Conservation (phyloP, 805 yeast species). For the Lachancea nothofagi region DNA sequence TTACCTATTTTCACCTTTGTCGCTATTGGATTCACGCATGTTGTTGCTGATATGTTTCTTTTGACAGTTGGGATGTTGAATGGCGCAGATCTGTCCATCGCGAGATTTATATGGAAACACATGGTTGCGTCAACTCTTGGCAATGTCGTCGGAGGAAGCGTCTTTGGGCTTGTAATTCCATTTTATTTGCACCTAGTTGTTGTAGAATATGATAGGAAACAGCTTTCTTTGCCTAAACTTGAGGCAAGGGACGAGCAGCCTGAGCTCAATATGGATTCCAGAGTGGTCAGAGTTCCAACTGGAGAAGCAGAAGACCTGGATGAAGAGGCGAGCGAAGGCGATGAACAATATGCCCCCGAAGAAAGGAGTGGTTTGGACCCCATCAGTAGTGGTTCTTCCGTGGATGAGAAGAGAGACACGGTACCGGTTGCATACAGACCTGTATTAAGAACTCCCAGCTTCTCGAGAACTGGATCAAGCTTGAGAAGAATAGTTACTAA, state of each 20-base stretch:
- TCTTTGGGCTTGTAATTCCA: conserved; percentile 59
- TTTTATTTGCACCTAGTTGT: conserved; percentile 69
- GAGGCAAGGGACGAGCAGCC: conserved; percentile 80
- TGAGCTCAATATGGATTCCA: conserved; percentile 66
- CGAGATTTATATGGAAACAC: conserved; percentile 63
- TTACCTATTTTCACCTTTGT: conserved; percentile 76
- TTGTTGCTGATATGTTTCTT: conserved; percentile 76
- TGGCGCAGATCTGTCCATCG: conserved; percentile 59
- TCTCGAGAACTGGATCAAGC: conserved; percentile 3
- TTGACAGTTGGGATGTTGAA: conserved; percentile 62
- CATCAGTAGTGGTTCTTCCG: conserved; percentile 4
- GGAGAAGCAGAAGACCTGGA: conserved; percentile 12
- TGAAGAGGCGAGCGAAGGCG: conserved; percentile 8
- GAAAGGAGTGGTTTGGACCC: conserved; percentile 1
- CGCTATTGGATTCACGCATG: conserved; percentile 71
- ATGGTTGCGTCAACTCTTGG: conserved; percentile 69
- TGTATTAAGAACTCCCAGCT: neutral
- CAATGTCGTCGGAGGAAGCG: conserved; percentile 71
- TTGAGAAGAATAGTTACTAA: conserved; percentile 3
- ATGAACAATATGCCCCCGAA: conserved; percentile 3
- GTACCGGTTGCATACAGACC: conserved; percentile 7
- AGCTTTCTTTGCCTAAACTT: conserved; percentile 57
- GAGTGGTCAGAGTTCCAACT: conserved; percentile 55
- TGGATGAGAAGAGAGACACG: conserved; percentile 1
- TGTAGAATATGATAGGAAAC: conserved; percentile 63